Conservation (phyloP, 1,139 yeast genomes). For the Candida glucosophila region DNA sequence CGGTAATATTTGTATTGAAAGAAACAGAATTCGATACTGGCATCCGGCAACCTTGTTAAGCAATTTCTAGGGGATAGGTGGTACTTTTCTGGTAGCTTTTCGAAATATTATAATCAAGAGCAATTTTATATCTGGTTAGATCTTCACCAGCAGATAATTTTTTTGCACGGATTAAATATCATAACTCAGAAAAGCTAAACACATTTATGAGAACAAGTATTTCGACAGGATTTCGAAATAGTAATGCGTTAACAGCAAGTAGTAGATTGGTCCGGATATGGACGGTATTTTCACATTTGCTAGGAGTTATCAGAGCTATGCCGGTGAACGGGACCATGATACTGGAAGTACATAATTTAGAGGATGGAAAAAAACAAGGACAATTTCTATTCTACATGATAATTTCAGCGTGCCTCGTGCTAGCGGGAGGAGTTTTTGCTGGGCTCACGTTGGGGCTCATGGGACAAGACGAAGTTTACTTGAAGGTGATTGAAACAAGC, state of each 20-base stretch:
- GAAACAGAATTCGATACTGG: no score
- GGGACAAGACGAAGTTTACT: constrained; percentile 96
- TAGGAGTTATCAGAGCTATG: constrained; percentile 18
- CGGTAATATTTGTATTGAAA: no score
- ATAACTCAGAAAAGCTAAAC: constrained; percentile 1
- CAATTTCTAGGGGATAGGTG: no score
- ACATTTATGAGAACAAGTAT: neutral
- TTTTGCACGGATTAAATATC: constrained; percentile 1
- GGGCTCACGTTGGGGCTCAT: constrained; percentile 89
- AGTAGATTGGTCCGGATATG: constrained; percentile 14
- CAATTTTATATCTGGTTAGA: no score
- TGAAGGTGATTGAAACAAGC: constrained; percentile 58
- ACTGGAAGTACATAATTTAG: constrained; percentile 5
- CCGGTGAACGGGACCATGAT: constrained; percentile 11
- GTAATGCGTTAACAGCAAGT: constrained; percentile 15
- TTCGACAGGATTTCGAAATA: constrained; percentile 12
- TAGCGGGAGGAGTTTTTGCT: constrained; percentile 93
- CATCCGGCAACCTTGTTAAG: no score
- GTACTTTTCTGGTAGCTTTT: no score
- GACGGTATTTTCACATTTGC: constrained; percentile 15
- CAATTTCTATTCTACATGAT: constrained; percentile 47
- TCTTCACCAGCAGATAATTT: no score
- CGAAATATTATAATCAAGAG: no score
- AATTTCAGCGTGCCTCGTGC: constrained; percentile 60
- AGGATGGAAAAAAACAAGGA: constrained; percentile 21